phyloP scores from a whole-genome alignment of 2,329 filamentous ascomycete genomes.

The Geosmithia putterillii region DNA sequence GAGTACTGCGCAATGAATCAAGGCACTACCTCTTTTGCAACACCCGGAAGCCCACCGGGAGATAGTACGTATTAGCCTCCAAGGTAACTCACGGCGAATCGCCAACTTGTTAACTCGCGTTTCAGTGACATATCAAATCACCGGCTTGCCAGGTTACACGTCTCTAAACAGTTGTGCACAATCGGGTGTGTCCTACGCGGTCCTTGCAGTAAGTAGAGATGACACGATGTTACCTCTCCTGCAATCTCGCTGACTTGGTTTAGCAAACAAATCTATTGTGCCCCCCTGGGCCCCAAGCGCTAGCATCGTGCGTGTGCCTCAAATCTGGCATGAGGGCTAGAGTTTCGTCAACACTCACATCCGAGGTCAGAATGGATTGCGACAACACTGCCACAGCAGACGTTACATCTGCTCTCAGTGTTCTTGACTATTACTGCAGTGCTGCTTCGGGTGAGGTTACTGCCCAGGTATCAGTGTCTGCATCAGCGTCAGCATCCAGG shows the following conservation, averaged over 20 bases:
- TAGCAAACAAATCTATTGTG: constrained; percentile 25
- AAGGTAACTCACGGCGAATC: background rate
- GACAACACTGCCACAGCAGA: constrained; percentile 28
- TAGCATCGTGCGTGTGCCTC: constrained; percentile 40
- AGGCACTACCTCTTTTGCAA: constrained; percentile 35
- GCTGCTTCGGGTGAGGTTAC: constrained; percentile 30
- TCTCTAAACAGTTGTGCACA: constrained; percentile 32
- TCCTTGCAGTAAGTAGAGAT: background rate
- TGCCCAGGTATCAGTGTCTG: constrained; percentile 26
- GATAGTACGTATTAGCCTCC: constrained; percentile 29
- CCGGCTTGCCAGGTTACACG: constrained; percentile 32
- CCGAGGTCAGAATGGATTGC: constrained; percentile 30
- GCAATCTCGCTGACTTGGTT: constrained; percentile 1
- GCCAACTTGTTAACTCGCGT: background rate
- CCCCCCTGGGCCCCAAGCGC: constrained; percentile 29
- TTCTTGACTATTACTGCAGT: constrained; percentile 36
- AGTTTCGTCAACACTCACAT: constrained; percentile 30
- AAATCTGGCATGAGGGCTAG: constrained; percentile 32
- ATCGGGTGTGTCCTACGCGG: constrained; percentile 17
- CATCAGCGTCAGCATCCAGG: constrained; percentile 12
- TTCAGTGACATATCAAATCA: constrained; percentile 41
- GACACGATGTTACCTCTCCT: constrained; percentile 7
- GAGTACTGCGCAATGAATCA: constrained; percentile 38
- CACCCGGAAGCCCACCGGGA: constrained; percentile 32
- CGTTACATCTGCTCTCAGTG: constrained; percentile 29